These are phyloP conservation scores for baker's yeast (Saccharomyces cerevisiae) DNA, from an alignment of 805 yeast genomes.

Conservation along the genomic window DNA sequence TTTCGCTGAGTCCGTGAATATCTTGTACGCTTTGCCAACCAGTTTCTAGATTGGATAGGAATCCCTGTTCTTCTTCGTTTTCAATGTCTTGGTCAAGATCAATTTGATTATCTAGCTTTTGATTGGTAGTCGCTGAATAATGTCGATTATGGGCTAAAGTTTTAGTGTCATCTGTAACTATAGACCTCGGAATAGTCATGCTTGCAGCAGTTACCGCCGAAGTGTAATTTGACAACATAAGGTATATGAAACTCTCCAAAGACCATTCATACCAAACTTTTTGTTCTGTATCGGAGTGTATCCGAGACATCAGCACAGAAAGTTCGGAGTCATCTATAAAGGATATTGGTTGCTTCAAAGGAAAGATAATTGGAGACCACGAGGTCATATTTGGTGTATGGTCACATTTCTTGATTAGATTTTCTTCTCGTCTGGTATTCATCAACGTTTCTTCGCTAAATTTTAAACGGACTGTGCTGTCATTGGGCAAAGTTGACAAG, in stretches of 20 bases:
- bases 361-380: constrained; percentile 66
- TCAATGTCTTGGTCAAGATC: background rate
- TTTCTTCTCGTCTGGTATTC: background rate
- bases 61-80: constrained; percentile 2
- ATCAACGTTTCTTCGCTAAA: background rate
- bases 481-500: constrained; percentile 25
- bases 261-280: constrained; percentile 67
- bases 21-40: constrained; percentile 29
- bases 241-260: constrained; percentile 42
- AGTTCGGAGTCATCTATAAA: constrained; percentile 48
- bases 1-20: constrained; percentile 20
- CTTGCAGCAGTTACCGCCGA: constrained; percentile 1
- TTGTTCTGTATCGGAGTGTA: constrained; percentile 25
- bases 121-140: background rate
- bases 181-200: background rate
- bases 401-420: constrained; percentile 5
- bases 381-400: constrained; percentile 43
- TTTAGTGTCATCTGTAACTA: background rate
- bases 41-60: constrained; percentile 9
- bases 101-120: background rate
- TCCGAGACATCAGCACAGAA: constrained; percentile 45
- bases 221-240: constrained; percentile 25
- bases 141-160: background rate
- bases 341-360: constrained; percentile 45
- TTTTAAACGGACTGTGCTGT: constrained; percentile 6